Conservation (phyloP, 345 rosid species). For the Arabidopsis suecica region DNA sequence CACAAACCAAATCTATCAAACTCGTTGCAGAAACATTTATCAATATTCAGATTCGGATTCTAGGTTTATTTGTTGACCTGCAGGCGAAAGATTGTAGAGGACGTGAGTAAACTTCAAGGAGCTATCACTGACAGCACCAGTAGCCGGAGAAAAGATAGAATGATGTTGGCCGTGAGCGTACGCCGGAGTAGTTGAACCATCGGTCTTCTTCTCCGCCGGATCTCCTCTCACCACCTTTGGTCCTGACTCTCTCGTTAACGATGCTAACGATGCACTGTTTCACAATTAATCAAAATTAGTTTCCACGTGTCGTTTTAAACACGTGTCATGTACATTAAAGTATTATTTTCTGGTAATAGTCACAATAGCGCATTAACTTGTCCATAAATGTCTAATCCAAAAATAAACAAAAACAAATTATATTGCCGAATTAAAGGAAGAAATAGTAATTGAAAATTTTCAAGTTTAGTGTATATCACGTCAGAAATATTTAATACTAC, state of each 20-base stretch:
- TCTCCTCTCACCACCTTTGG: constrained; percentile 89
- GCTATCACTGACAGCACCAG: constrained; percentile 79
- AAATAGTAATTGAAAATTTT: not conserved
- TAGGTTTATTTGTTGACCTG: constrained; percentile 49
- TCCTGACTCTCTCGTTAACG: constrained; percentile 88
- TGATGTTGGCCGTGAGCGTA: constrained; percentile 50
- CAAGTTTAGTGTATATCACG: not conserved
- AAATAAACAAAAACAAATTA: not conserved
- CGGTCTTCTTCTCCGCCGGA: constrained; percentile 64
- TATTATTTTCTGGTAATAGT: not conserved
- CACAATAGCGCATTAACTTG: constrained; percentile 19
- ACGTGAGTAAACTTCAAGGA: constrained; percentile 89
- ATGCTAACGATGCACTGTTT: constrained; percentile 92
- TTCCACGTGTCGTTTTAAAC: constrained; percentile 22
- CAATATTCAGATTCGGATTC: not conserved
- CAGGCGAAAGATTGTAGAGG: constrained; percentile 95
- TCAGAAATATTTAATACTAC: not conserved
- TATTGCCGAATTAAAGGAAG: not conserved
- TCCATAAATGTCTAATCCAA: not conserved
- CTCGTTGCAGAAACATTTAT: not conserved
- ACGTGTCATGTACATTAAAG: constrained; percentile 29
- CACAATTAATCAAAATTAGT: constrained; percentile 4
- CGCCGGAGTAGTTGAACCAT: constrained; percentile 50
- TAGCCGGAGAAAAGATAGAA: constrained; percentile 56
- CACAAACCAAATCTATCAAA: not conserved